Percentiles rank a stretch among this genome's conserved stretches.
These are phyloP conservation scores for Hebeloma cylindrosporum DNA, from an alignment of 768 basidiomycete genomes.

Conservation along the genomic window DNA sequence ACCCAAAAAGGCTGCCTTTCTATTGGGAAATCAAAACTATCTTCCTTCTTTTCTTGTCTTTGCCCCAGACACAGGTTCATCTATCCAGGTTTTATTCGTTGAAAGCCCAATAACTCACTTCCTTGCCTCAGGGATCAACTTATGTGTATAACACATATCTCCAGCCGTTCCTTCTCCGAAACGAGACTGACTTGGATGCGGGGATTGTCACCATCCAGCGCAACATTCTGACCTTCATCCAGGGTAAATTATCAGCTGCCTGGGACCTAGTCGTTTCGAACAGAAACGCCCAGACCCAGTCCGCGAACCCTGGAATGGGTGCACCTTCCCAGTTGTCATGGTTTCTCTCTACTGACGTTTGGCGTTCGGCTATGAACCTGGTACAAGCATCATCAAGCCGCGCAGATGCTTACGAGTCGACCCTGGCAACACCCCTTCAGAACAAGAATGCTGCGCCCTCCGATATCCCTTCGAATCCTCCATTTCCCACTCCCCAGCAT, in stretches of 20 bases:
- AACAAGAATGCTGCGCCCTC: too few species aligned
- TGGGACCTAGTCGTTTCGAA: slow-evolving; percentile 48
- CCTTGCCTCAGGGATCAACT: slow-evolving; percentile 54
- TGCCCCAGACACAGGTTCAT: slow-evolving; percentile 68
- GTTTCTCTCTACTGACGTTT: slow-evolving; percentile 20
- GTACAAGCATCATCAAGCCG: slow-evolving; percentile 16
- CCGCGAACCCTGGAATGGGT: slow-evolving; percentile 25
- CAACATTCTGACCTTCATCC: slow-evolving; percentile 55
- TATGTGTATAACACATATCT: slow-evolving; percentile 62
- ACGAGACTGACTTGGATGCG: slow-evolving; percentile 62
- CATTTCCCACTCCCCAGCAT: slow-evolving; percentile 44
- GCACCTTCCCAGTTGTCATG: slow-evolving; percentile 20
- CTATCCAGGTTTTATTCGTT: neutral
- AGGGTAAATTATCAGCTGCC: slow-evolving; percentile 47
- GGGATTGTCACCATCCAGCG: slow-evolving; percentile 54
- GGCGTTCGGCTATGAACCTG: slow-evolving; percentile 21
- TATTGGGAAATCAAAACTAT: slow-evolving; percentile 75
- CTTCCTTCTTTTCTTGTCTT: slow-evolving; percentile 63
- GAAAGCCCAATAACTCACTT: slow-evolving; percentile 9
- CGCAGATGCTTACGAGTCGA: too few species aligned
- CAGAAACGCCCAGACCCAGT: slow-evolving; percentile 31
- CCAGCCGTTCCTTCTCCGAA: slow-evolving; percentile 56
- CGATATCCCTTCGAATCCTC: slow-evolving; percentile 20
- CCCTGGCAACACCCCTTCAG: neutral
- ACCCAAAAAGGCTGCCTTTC: slow-evolving; percentile 61